Percentiles rank a stretch among this genome's conserved stretches.
These are phyloP conservation scores for Calendula officinalis DNA, from an alignment of 129 eudicot genomes.

Conservation along the genomic window DNA sequence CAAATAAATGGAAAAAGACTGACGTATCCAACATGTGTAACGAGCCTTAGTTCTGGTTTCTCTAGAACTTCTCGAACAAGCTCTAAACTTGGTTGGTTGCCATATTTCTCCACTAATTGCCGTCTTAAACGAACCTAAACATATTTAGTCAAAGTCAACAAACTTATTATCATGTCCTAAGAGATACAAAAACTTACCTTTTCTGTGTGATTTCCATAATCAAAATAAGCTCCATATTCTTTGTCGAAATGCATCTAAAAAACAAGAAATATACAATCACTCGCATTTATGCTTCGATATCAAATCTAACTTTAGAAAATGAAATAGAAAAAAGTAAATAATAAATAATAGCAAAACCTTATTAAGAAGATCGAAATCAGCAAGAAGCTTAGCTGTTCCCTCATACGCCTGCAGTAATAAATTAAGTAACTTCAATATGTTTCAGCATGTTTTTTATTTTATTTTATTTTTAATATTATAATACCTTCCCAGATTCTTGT, in stretches of 20 bases:
- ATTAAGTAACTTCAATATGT: not conserved
- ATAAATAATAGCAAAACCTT: conserved; percentile 51
- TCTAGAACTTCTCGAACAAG: conserved; percentile 78
- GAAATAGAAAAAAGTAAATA: not conserved
- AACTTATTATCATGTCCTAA: not conserved
- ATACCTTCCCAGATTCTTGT: conserved; percentile 54
- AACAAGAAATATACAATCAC: conserved; percentile 13
- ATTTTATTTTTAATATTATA: not conserved
- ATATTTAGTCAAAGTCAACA: not conserved
- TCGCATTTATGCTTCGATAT: not conserved
- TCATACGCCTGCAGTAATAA: conserved; percentile 58
- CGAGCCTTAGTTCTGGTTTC: conserved; percentile 60
- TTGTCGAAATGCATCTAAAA: conserved; percentile 84
- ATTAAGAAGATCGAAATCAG: conserved; percentile 84
- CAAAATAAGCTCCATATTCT: conserved; percentile 72
- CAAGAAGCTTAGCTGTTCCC: conserved; percentile 63
- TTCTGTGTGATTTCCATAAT: conserved; percentile 95
- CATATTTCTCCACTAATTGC: conserved; percentile 47
- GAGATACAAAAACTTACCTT: conserved; percentile 45
- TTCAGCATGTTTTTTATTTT: not conserved
- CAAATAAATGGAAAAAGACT: conserved; percentile 93
- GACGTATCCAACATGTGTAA: conserved; percentile 96
- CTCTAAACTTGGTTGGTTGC: conserved; percentile 56
- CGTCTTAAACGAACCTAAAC: conserved; percentile 77
- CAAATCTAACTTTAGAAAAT: not conserved